Evolutionary conservation across 352 stramenopile genomes (phyloP).

Genomic region (Peronospora destructor): DNA sequence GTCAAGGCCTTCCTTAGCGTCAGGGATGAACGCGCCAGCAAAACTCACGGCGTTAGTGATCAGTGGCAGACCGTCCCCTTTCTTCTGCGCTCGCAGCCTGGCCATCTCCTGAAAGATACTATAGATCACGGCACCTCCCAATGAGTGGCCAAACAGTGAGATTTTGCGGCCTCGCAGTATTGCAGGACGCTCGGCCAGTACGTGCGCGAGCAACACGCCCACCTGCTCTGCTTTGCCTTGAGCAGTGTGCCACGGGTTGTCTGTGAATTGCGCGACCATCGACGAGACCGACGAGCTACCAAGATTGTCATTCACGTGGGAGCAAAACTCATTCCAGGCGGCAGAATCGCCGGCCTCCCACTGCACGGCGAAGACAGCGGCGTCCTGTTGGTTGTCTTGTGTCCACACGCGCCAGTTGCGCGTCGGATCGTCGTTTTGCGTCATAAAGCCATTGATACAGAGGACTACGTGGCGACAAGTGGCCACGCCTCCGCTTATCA

Average conservation of each 20-base stretch:
- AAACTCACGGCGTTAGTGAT: slow-evolving; percentile 62
- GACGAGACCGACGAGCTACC: slow-evolving; percentile 37
- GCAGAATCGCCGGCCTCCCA: slow-evolving; percentile 71
- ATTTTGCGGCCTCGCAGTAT: slow-evolving; percentile 49
- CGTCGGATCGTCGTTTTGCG: slow-evolving; percentile 55
- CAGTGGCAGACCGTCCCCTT: slow-evolving; percentile 10
- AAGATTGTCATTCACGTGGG: slow-evolving; percentile 64
- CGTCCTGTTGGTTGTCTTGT: slow-evolving; percentile 14
- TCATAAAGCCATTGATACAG: slow-evolving; percentile 86
- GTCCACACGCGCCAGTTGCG: slow-evolving; percentile 61
- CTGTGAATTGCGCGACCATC: slow-evolving; percentile 67
- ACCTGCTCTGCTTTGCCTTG: slow-evolving; percentile 78
- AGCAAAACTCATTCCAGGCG: slow-evolving; percentile 75
- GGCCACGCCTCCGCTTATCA: slow-evolving; percentile 56
- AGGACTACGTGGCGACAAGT: slow-evolving; percentile 56
- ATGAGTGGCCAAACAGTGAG: slow-evolving; percentile 70
- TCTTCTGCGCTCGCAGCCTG: slow-evolving; percentile 27
- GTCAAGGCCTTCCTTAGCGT: slow-evolving; percentile 23
- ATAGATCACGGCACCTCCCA: slow-evolving; percentile 71
- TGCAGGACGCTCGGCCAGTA: slow-evolving; percentile 46
- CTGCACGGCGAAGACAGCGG: slow-evolving; percentile 60
- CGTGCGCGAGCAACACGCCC: slow-evolving; percentile 57
- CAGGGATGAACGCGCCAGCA: slow-evolving; percentile 57
- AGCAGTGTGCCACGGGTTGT: slow-evolving; percentile 79
- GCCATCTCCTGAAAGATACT: slow-evolving; percentile 64